Percentiles rank a stretch among this genome's conserved stretches.
phyloP scores from a whole-genome alignment of 1,284 basidiomycete species.

The Sanguinoderma infundibulare region DNA sequence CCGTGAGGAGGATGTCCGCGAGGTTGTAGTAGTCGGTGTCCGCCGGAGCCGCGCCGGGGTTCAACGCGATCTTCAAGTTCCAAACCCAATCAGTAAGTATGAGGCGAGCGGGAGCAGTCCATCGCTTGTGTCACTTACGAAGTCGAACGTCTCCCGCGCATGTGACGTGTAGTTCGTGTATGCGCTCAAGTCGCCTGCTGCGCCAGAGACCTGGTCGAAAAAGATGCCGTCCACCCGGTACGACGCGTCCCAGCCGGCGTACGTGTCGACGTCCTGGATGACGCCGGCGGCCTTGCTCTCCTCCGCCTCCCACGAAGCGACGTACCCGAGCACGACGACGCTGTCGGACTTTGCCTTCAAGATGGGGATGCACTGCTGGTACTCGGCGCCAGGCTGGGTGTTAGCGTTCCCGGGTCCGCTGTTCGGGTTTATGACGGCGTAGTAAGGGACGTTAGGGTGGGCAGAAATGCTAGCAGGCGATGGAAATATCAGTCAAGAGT shows the following conservation, averaged over 20 bases:
- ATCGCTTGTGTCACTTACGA: too few species aligned
- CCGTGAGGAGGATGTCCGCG: conserved; percentile 30
- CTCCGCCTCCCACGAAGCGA: conserved; percentile 33
- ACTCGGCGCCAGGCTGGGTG: conserved; percentile 36
- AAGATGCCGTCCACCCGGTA: conserved; percentile 42
- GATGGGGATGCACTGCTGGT: conserved; percentile 37
- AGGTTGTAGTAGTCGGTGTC: conserved; percentile 26
- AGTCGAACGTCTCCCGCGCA: conserved; percentile 18
- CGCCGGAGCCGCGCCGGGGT: conserved; percentile 26
- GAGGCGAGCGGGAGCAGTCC: background rate
- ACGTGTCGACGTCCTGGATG: conserved; percentile 38
- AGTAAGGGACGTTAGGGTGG: conserved; percentile 37
- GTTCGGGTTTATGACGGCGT: conserved; percentile 40
- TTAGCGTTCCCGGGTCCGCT: conserved; percentile 38
- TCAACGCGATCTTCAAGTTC: conserved; percentile 24
- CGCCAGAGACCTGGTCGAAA: conserved; percentile 39
- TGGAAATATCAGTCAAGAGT: background rate
- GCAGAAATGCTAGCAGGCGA: conserved; percentile 36
- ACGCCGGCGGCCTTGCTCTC: conserved; percentile 25
- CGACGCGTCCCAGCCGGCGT: conserved; percentile 35
- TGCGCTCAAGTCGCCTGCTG: conserved; percentile 15
- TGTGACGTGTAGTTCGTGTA: conserved; percentile 23
- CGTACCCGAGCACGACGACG: conserved; percentile 42
- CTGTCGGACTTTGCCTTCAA: conserved; percentile 29
- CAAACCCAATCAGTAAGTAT: background rate